phyloP scores from a whole-genome alignment of 2,329 filamentous ascomycete species.

The Colletotrichum endophyticum region DNA sequence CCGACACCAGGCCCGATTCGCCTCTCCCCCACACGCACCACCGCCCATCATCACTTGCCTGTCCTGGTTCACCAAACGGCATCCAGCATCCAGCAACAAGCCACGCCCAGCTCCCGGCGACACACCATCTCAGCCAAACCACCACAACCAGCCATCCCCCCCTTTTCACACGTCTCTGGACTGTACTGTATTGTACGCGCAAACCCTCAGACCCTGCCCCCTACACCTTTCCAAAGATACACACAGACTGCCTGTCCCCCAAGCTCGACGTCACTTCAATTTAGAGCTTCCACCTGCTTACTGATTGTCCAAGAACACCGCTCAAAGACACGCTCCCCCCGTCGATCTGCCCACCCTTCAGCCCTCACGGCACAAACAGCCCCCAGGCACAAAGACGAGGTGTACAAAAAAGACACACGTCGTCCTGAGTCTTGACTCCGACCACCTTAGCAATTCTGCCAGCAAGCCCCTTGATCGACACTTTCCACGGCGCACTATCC shows the following conservation, averaged over 20 bases:
- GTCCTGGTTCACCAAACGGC: neutral
- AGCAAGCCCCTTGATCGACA: slow-evolving; percentile 23
- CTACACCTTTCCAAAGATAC: neutral
- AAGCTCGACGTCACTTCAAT: slow-evolving; percentile 16
- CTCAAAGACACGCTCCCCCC: slow-evolving; percentile 1
- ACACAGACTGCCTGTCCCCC: neutral
- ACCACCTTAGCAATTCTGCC: neutral
- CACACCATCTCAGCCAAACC: slow-evolving; percentile 14
- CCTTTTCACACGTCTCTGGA: neutral
- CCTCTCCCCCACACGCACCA: slow-evolving; percentile 15
- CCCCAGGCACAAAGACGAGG: neutral
- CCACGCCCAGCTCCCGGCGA: neutral
- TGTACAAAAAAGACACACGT: neutral
- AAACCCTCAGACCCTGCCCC: slow-evolving; percentile 6
- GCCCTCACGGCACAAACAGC: neutral
- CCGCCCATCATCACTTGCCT: neutral
- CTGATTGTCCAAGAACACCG: slow-evolving; percentile 5
- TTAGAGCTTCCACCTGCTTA: slow-evolving; percentile 16
- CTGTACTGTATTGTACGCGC: neutral
- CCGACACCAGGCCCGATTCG: slow-evolving; percentile 5
- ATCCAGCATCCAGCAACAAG: neutral
- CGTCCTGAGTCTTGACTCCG: slow-evolving; percentile 8
- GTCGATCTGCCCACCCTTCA: slow-evolving; percentile 7
- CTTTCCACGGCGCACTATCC: slow-evolving; percentile 6
- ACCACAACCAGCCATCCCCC: neutral